phyloP scores from a whole-genome alignment of 108 stramenopile species.

The Skeletonema costatum region DNA sequence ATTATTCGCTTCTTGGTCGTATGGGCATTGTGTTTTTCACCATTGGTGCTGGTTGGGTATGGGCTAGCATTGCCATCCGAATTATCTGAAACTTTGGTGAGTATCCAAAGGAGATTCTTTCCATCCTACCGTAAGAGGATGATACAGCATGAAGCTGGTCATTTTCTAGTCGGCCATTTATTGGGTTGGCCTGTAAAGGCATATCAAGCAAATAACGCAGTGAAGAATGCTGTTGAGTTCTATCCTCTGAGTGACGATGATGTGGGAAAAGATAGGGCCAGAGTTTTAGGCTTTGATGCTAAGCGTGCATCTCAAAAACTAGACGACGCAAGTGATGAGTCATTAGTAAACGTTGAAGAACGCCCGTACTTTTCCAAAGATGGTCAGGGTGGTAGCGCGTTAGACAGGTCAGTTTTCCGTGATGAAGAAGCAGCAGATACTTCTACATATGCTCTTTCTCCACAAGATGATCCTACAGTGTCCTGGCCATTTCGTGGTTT shows the following conservation, averaged over 20 bases:
- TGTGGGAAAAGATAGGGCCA: constrained; percentile 60
- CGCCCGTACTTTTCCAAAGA: constrained; percentile 70
- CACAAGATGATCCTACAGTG: constrained; percentile 57
- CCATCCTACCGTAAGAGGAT: constrained; percentile 79
- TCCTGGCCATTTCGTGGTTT: constrained; percentile 87
- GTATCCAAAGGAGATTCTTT: constrained; percentile 75
- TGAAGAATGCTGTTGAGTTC: constrained; percentile 89
- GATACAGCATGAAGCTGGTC: constrained; percentile 89
- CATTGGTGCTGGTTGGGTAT: constrained; percentile 78
- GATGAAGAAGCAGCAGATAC: constrained; percentile 53
- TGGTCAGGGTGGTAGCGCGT: constrained; percentile 54
- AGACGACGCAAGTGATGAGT: constrained; percentile 4
- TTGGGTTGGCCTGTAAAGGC: constrained; percentile 73
- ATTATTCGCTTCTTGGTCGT: constrained; percentile 80
- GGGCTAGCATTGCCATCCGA: constrained; percentile 76
- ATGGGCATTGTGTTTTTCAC: constrained; percentile 76
- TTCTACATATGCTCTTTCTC: constrained; percentile 59
- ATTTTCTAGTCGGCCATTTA: constrained; percentile 80
- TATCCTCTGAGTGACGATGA: constrained; percentile 75
- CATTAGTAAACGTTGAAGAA: constrained; percentile 20
- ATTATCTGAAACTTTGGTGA: constrained; percentile 62
- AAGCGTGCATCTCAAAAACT: constrained; percentile 11
- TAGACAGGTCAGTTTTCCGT: constrained; percentile 75
- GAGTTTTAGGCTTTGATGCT: constrained; percentile 70
- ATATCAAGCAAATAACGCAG: constrained; percentile 67